Evolutionary conservation across 805 yeast genomes (phyloP).

Genomic region (Wickerhamiella brachini): DNA sequence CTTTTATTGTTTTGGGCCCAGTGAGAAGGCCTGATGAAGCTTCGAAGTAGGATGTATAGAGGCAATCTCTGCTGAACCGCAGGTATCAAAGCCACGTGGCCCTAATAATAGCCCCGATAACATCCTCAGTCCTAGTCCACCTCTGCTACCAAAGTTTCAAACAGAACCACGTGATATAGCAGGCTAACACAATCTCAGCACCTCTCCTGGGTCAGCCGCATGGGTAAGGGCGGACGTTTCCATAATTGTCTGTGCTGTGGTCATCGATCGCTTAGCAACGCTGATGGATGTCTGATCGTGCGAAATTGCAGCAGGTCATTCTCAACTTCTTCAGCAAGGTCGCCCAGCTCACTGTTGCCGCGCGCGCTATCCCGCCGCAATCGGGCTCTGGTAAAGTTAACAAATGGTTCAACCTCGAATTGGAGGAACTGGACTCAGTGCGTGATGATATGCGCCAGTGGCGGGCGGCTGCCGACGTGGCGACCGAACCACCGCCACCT

Average conservation of each 20-base stretch:
- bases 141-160: no score
- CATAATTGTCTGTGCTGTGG: not conserved
- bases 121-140: no score
- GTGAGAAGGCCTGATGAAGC: no score
- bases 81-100: no score
- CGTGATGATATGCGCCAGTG: slow-evolving; percentile 53
- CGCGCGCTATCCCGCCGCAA: slow-evolving; percentile 9
- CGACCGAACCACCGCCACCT: slow-evolving; percentile 42
- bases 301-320: slow-evolving; percentile 18
- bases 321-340: slow-evolving; percentile 30
- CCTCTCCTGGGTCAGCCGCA: no score
- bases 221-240: not conserved
- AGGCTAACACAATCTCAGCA: no score
- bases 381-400: slow-evolving; percentile 12
- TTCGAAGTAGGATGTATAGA: no score
- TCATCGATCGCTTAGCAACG: not conserved
- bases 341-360: slow-evolving; percentile 24
- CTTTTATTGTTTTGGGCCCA: no score
- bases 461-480: slow-evolving; percentile 28
- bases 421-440: slow-evolving; percentile 26
- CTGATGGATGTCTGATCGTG: slow-evolving; percentile 3
- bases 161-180: no score
- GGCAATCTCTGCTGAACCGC: no score
- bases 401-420: slow-evolving; percentile 30
- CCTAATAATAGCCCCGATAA: no score